phyloP scores from a whole-genome alignment of 2,329 filamentous ascomycete genomes.

The Diplocarpon rosae region DNA sequence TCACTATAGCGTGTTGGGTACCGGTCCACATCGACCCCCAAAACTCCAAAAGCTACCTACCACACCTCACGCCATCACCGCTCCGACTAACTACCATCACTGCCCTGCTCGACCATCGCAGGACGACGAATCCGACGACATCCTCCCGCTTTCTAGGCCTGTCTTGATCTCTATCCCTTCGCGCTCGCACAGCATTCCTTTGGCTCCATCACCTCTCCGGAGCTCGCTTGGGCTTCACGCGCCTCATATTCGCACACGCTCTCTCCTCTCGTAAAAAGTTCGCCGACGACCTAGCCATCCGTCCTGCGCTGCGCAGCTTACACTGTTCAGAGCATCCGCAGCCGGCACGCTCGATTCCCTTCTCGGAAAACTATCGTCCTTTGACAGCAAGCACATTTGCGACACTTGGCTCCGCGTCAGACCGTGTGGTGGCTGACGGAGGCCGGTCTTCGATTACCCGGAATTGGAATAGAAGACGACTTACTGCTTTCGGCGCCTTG shows the following conservation, averaged over 20 bases:
- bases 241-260: slow-evolving; percentile 3
- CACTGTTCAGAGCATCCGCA: background rate
- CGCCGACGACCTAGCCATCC: background rate
- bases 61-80: too few relatives aligned
- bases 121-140: background rate
- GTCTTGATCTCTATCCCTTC: too few relatives aligned
- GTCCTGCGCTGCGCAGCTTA: background rate
- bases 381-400: background rate
- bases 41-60: too few relatives aligned
- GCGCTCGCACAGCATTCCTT: too few relatives aligned
- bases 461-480: slow-evolving; percentile 9
- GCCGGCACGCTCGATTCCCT: too few relatives aligned
- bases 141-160: background rate
- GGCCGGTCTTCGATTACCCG: slow-evolving; percentile 14
- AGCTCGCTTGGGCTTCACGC: background rate
- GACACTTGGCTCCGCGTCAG: background rate
- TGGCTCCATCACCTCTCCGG: too few relatives aligned
- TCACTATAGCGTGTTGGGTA: too few relatives aligned
- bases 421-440: background rate
- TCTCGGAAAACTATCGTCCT: too few relatives aligned
- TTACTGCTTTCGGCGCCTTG: slow-evolving; percentile 15
- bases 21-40: too few relatives aligned
- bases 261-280: slow-evolving; percentile 1
- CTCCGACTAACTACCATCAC: too few relatives aligned
- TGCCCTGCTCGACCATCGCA: background rate